Evolutionary conservation across 164 flowering plant genomes (phyloP), one percentile per base, ranked within the genome.

Genomic region (Stephania cephalantha): DNA sequence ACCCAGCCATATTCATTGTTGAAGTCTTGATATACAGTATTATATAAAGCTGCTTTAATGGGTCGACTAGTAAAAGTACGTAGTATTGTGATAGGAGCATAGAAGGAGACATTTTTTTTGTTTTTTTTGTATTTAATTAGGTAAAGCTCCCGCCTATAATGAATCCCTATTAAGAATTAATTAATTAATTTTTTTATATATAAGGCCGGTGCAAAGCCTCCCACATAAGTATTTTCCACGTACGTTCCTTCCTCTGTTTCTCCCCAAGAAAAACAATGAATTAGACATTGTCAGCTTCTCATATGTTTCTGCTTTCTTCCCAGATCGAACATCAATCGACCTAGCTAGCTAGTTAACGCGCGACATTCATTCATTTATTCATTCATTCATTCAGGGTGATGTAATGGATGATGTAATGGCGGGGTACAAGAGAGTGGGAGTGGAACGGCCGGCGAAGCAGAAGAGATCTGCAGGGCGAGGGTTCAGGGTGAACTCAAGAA

Each of bases 401-500:
- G n/a, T n/a, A n/a, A 78, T 79, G 78, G 73, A 50, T 48, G 7
- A 67, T 52, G 73, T 58, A 9, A 13, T 64, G 63, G 25, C 25
- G 25, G 67, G 66, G n/a, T 71, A 78, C 65, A 30, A 29, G 65
- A 53, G 75, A 72, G 70, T 70, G 29, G 63, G 46, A 20, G n/a
- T 61, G 42, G 42, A 4, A 25, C 20, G 76, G 70, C 63, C 69
- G 74, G 7, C 3, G 20, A 65, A 74, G 70, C 65, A 72, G 22
- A 72, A 67, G 6, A 63, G 55, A 25, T 25, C 25, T 25, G 25
- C 25, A 52, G 22, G 3, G 15, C 70, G 77, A 78, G 89, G 86
- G 18, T 80, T 87, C 69, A 71, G 82, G 67, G 46, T 86, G 11
- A 84, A 78, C 75, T 70, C 80, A 3, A 80, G 74, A 55, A 83